phyloP scores from a whole-genome alignment of 257 asterid genomes.

The Perilla frutescens region DNA sequence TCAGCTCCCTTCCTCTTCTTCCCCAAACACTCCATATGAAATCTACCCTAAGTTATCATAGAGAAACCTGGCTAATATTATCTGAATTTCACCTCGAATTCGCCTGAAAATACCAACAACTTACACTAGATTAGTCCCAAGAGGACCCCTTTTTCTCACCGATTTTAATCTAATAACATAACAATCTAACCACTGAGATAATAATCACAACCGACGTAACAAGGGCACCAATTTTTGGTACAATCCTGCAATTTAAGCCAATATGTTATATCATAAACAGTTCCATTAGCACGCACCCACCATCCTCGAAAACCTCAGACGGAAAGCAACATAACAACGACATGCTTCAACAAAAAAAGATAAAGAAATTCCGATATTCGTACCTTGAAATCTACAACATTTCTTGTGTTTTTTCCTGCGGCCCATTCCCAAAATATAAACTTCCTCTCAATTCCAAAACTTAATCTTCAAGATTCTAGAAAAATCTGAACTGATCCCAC shows the following conservation, averaged over 20 bases:
- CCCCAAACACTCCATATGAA: constrained; percentile 60
- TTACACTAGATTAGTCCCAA: constrained; percentile 26
- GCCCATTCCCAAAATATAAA: constrained; percentile 41
- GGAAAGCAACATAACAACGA: constrained; percentile 13
- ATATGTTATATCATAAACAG: constrained; percentile 27
- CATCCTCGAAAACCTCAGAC: neutral
- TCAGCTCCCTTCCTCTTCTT: constrained; percentile 82
- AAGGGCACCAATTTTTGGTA: constrained; percentile 33
- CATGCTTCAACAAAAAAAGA: neutral
- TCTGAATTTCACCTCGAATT: constrained; percentile 16
- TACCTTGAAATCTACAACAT: constrained; percentile 48
- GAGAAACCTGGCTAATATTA: constrained; percentile 8
- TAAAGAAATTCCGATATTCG: constrained; percentile 3
- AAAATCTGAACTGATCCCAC: constrained; percentile 35
- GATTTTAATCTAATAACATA: constrained; percentile 21
- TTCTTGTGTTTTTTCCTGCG: constrained; percentile 50
- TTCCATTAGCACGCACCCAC: constrained; percentile 1
- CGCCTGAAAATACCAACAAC: neutral
- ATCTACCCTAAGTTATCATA: constrained; percentile 25
- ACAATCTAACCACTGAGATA: constrained; percentile 26
- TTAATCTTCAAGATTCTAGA: constrained; percentile 33
- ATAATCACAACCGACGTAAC: constrained; percentile 27
- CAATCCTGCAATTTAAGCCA: constrained; percentile 49
- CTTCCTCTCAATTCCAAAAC: constrained; percentile 29
- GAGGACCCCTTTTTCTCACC: constrained; percentile 11